A percentile compares a stretch with the other conserved stretches of the same genome.
These are phyloP conservation scores for Lactarius tabidus DNA, from an alignment of 768 basidiomycete genomes.

Conservation along the genomic window DNA sequence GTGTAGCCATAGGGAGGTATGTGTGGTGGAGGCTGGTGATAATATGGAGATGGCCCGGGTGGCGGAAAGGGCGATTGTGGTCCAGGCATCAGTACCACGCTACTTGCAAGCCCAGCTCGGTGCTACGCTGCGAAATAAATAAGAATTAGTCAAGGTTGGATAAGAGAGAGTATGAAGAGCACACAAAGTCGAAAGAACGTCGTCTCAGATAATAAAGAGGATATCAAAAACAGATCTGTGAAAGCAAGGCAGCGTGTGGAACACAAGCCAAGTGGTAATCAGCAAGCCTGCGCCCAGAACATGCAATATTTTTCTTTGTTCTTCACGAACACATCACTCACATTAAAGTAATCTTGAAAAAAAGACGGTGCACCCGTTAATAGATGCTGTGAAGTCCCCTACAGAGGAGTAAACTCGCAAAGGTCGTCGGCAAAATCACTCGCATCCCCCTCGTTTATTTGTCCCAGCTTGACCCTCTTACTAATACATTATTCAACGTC, in stretches of 20 bases:
- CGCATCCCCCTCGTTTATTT: conserved; percentile 9
- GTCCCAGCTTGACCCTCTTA: conserved; percentile 13
- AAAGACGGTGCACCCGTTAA: neutral
- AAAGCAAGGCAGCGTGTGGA: neutral
- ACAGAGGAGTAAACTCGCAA: neutral
- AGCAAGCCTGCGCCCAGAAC: neutral
- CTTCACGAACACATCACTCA: neutral
- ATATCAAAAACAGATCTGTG: conserved; percentile 8
- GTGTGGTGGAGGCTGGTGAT: conserved; percentile 30
- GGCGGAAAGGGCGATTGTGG: conserved; percentile 34
- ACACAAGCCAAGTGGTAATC: neutral
- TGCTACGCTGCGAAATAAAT: neutral
- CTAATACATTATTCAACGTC: conserved; percentile 13
- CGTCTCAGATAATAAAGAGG: neutral
- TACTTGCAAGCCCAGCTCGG: neutral
- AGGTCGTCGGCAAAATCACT: neutral
- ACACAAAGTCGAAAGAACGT: neutral
- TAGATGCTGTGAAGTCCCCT: neutral
- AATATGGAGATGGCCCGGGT: conserved; percentile 35
- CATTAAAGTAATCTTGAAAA: neutral
- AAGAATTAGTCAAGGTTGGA: neutral
- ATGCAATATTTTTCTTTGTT: neutral
- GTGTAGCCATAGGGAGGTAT: conserved; percentile 29
- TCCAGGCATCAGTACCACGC: conserved; percentile 29
- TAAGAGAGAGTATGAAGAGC: neutral